Conservation (phyloP, 352 stramenopile species). For the Pythium utonaiense region DNA sequence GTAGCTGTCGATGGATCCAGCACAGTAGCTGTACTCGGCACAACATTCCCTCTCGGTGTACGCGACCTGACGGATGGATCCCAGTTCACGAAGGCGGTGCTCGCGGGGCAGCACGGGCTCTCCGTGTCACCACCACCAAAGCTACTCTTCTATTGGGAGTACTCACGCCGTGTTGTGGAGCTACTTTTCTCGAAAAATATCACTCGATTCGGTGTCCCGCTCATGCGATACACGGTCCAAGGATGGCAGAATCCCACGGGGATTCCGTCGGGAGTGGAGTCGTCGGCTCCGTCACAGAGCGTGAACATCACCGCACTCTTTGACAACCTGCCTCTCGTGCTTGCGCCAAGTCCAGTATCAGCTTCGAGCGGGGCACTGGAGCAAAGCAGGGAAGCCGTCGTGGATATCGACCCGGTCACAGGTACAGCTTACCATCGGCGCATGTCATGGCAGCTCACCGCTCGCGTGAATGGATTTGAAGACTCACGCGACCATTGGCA, state of each 20-base stretch:
- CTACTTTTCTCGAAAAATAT: constrained; percentile 38
- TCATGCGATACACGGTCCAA: constrained; percentile 44
- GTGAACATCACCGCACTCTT: constrained; percentile 50
- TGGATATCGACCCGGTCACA: constrained; percentile 51
- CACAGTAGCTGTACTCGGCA: constrained; percentile 28
- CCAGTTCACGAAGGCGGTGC: constrained; percentile 50
- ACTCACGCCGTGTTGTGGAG: constrained; percentile 37
- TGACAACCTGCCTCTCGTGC: constrained; percentile 36
- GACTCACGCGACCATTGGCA: constrained; percentile 37
- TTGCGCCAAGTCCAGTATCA: constrained; percentile 17
- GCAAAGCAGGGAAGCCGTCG: constrained; percentile 17
- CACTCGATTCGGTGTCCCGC: constrained; percentile 43
- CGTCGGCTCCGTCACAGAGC: background rate
- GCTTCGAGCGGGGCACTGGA: constrained; percentile 3
- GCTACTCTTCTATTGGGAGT: constrained; percentile 55
- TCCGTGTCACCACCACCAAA: constrained; percentile 34
- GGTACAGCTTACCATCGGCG: constrained; percentile 47
- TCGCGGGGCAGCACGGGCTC: constrained; percentile 15
- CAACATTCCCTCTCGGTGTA: constrained; percentile 23
- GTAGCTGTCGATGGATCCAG: constrained; percentile 34
- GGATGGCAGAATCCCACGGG: constrained; percentile 36
- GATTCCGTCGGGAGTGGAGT: constrained; percentile 32
- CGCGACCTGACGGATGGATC: constrained; percentile 45
- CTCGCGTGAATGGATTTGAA: constrained; percentile 15
- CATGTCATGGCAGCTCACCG: constrained; percentile 47